These are phyloP conservation scores for Colletotrichum cereale DNA, from an alignment of 2,329 filamentous ascomycete genomes.

Conservation along the genomic window DNA sequence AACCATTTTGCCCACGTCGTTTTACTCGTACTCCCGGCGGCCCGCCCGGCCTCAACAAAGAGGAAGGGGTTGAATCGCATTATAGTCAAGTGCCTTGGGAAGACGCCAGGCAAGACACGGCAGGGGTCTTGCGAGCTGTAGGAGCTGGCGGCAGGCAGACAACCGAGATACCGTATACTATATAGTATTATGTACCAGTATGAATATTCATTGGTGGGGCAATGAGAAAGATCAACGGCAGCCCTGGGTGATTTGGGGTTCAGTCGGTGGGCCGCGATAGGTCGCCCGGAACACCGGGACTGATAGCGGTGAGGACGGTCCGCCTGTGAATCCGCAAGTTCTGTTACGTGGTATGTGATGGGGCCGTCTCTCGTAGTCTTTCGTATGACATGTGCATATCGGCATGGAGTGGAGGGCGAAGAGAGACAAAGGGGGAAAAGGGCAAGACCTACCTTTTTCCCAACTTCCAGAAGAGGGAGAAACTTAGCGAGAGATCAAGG, in stretches of 20 bases:
- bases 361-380: slow-evolving; percentile 3
- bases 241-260: slow-evolving; percentile 5
- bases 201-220: slow-evolving; percentile 1
- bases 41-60: background rate
- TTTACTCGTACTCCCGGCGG: no score
- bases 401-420: slow-evolving; percentile 12
- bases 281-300: slow-evolving; percentile 18
- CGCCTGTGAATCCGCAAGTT: slow-evolving; percentile 8
- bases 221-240: background rate
- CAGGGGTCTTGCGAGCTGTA: slow-evolving; percentile 1
- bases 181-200: background rate
- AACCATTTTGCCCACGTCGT: no score
- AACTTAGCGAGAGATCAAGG: slow-evolving; percentile 3
- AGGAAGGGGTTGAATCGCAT: background rate
- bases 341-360: slow-evolving; percentile 5
- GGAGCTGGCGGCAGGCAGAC: background rate
- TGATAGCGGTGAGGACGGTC: background rate
- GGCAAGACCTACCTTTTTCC: background rate
- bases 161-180: background rate
- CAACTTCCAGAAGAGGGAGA: slow-evolving; percentile 1
- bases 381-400: slow-evolving; percentile 32
- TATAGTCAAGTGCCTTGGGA: background rate
- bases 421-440: background rate
- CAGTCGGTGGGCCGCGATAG: slow-evolving; percentile 15
- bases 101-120: slow-evolving; percentile 1